Conservation (phyloP, 805 yeast species). For the Lachancea thermotolerans region DNA sequence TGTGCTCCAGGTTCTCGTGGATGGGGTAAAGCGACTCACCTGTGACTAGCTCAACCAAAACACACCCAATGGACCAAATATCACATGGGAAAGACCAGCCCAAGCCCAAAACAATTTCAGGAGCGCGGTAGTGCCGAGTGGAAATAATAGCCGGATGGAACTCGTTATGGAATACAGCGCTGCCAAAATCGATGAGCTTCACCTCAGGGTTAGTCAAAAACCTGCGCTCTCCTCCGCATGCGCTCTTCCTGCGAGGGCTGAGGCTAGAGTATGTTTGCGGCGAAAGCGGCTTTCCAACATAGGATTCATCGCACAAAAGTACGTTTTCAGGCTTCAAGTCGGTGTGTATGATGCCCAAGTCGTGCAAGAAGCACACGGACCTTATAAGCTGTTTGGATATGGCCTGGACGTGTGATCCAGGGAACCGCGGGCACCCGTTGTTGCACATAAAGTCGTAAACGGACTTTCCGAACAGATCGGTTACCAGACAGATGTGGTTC, state of each 20-base stretch:
- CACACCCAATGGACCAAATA: conserved; percentile 95
- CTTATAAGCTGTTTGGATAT: conserved; percentile 78
- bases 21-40: conserved; percentile 95
- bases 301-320: conserved; percentile 38
- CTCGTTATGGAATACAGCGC: conserved; percentile 90
- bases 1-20: conserved; percentile 88
- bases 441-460: conserved; percentile 84
- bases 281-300: conserved; percentile 21
- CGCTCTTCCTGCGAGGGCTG: conserved; percentile 26
- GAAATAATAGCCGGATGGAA: conserved; percentile 89
- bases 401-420: conserved; percentile 87
- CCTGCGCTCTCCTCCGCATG: conserved; percentile 30
- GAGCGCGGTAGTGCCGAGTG: conserved; percentile 95
- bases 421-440: conserved; percentile 82
- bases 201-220: conserved; percentile 67
- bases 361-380: conserved; percentile 85
- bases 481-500: conserved; percentile 90
- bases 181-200: conserved; percentile 93
- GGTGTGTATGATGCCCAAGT: conserved; percentile 84
- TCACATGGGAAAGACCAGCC: conserved; percentile 98
- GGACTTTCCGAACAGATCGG: conserved; percentile 78
- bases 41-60: conserved; percentile 79
- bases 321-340: conserved; percentile 96
- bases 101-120: conserved; percentile 87
- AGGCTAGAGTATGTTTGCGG: conserved; percentile 15